Evolutionary conservation across 495 filamentous ascomycete species (phyloP).

Genomic region (Corynascus novoguineensis): DNA sequence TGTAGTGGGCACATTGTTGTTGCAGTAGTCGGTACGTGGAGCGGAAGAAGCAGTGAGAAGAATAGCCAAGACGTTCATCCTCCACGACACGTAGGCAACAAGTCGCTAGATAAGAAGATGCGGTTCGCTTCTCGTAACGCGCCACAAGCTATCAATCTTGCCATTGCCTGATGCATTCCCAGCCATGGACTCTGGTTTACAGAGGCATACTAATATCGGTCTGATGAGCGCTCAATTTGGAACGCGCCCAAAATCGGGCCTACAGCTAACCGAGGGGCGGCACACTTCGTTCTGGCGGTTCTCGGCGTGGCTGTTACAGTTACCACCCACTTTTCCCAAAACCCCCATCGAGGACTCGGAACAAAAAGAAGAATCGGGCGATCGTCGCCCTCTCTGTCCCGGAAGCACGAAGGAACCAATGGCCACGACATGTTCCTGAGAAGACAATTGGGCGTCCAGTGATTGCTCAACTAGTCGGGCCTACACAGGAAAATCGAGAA

Average conservation of each 20-base stretch:
- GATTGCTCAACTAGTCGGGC: too few species aligned
- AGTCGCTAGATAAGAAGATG: not conserved
- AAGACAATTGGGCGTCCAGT: not conserved
- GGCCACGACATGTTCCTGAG: not conserved
- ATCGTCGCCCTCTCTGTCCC: not conserved
- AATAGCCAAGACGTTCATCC: too few species aligned
- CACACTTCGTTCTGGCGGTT: not conserved
- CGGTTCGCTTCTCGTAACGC: not conserved
- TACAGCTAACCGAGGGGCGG: not conserved
- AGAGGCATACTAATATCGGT: not conserved
- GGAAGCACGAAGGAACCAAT: not conserved
- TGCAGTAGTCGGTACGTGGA: too few species aligned
- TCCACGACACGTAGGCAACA: too few species aligned
- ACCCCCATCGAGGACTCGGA: too few species aligned
- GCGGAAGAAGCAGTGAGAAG: too few species aligned
- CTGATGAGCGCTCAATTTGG: constrained; percentile 1
- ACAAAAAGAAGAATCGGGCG: not conserved
- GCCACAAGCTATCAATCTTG: not conserved
- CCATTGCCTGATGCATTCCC: not conserved
- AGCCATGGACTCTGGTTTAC: not conserved
- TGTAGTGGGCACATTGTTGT: too few species aligned
- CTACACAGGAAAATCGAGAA: not conserved
- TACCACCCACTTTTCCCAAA: not conserved
- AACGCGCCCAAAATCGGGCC: not conserved
- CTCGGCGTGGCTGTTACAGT: not conserved